Conservation (phyloP, 1,139 yeast species). For the Geotrichum histeridarum region DNA sequence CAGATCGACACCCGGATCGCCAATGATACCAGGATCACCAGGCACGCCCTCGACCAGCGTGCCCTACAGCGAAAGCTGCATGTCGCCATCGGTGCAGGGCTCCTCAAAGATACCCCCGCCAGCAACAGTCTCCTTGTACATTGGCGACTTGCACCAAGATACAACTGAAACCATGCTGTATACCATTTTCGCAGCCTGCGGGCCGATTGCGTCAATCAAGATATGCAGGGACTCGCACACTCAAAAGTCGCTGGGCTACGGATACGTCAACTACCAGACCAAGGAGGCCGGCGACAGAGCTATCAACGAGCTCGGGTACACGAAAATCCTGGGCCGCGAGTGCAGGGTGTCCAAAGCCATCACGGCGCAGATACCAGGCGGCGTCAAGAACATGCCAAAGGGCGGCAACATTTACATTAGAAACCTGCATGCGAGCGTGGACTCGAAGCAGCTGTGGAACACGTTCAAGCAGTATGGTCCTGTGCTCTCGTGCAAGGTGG, state of each 20-base stretch:
- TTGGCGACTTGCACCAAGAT: slow-evolving; percentile 45
- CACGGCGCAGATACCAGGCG: slow-evolving; percentile 31
- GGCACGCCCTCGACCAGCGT: not conserved
- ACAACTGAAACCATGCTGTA: slow-evolving; percentile 42
- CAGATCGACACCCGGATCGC: not conserved
- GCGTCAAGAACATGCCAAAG: slow-evolving; percentile 8
- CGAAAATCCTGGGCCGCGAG: slow-evolving; percentile 40
- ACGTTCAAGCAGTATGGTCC: slow-evolving; percentile 82
- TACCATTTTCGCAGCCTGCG: slow-evolving; percentile 37
- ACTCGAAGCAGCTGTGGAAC: slow-evolving; percentile 82
- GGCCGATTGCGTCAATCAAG: slow-evolving; percentile 45
- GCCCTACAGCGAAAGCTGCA: not conserved
- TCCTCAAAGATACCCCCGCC: not conserved
- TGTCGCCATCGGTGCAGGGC: not conserved
- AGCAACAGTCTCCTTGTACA: slow-evolving; percentile 37
- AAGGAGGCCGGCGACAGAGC: slow-evolving; percentile 41
- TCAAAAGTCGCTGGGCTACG: slow-evolving; percentile 46
- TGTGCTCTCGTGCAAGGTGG: slow-evolving; percentile 81
- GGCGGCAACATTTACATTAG: slow-evolving; percentile 35
- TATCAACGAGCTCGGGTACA: slow-evolving; percentile 44
- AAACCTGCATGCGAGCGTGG: slow-evolving; percentile 73
- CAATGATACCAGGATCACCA: not conserved
- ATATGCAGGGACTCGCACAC: slow-evolving; percentile 41
- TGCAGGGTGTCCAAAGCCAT: slow-evolving; percentile 51
- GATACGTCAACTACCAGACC: slow-evolving; percentile 44